phyloP scores from a whole-genome alignment of 2,329 filamentous ascomycete species.

The Colletotrichum spinosum region DNA sequence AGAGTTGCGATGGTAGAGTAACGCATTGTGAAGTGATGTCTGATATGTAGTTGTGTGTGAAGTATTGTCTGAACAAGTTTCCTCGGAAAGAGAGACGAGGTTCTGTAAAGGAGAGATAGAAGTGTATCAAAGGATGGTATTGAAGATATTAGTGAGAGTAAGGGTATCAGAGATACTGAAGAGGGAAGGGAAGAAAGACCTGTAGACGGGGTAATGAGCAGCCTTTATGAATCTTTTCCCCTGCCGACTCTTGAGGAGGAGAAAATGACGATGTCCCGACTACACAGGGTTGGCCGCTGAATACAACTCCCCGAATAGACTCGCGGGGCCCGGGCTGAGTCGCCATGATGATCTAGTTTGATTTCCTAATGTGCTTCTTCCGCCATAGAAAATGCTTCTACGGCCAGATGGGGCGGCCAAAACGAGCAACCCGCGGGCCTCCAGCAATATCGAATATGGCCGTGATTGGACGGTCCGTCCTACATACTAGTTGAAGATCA shows the following conservation, averaged over 20 bases:
- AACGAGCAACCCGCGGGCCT: slow-evolving; percentile 13
- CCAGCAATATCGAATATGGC: slow-evolving; percentile 15
- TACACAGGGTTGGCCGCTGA: slow-evolving; percentile 6
- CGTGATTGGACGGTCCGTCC: slow-evolving; percentile 13
- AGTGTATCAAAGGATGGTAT: slow-evolving; percentile 17
- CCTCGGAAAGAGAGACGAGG: slow-evolving; percentile 9
- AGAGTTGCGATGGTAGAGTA: slow-evolving; percentile 34
- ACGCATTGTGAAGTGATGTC: slow-evolving; percentile 34
- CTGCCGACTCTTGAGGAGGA: background rate
- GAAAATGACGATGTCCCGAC: background rate
- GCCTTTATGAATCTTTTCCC: slow-evolving; percentile 36
- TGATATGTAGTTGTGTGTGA: slow-evolving; percentile 13
- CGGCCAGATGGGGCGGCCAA: background rate
- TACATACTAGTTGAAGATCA: slow-evolving; percentile 35
- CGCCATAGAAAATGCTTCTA: slow-evolving; percentile 14
- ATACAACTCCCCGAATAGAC: slow-evolving; percentile 22
- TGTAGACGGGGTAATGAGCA: slow-evolving; percentile 2
- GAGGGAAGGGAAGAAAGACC: slow-evolving; percentile 15
- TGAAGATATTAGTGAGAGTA: slow-evolving; percentile 39
- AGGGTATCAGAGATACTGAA: slow-evolving; percentile 42
- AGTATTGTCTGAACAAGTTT: background rate
- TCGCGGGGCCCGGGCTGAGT: slow-evolving; percentile 25
- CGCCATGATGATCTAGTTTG: slow-evolving; percentile 10
- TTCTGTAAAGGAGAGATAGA: slow-evolving; percentile 19
- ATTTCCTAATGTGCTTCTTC: slow-evolving; percentile 8